These are phyloP conservation scores for Colletotrichum cuscutae DNA, from an alignment of 2,329 filamentous ascomycete species.

Conservation along the genomic window DNA sequence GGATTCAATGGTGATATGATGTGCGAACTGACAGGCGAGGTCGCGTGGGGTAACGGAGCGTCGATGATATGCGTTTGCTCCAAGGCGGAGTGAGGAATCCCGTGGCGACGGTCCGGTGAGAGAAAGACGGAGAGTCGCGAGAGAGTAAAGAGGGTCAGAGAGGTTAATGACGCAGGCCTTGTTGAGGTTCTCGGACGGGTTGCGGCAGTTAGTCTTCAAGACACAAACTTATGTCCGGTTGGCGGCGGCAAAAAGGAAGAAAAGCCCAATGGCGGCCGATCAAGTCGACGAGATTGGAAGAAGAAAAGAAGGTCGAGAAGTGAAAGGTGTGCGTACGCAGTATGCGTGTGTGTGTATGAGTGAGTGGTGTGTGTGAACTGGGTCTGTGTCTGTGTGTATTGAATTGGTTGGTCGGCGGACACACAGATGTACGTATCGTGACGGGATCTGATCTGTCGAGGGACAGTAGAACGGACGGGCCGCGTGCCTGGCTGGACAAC, in stretches of 20 bases:
- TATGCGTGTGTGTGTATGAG: not conserved
- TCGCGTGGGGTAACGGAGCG: slow-evolving; percentile 19
- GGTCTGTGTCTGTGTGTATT: not conserved
- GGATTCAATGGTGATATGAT: slow-evolving; percentile 25
- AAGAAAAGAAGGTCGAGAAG: slow-evolving; percentile 32
- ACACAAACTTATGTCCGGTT: not conserved
- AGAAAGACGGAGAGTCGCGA: not conserved
- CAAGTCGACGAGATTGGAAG: not conserved
- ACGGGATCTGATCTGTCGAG: not conserved
- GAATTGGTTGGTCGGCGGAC: not conserved
- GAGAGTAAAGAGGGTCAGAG: not conserved
- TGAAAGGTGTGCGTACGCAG: not conserved
- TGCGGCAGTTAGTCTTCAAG: slow-evolving; percentile 27
- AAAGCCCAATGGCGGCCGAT: not conserved
- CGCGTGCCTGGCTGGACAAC: not conserved
- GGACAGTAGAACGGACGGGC: not conserved
- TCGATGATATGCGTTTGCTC: slow-evolving; percentile 16
- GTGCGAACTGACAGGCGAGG: slow-evolving; percentile 33
- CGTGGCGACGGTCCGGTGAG: not conserved
- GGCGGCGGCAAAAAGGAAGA: slow-evolving; percentile 19
- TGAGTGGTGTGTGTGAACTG: not conserved
- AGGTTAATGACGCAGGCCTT: not conserved
- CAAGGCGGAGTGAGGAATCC: not conserved
- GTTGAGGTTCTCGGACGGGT: not conserved
- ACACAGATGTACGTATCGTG: slow-evolving; percentile 1